These are phyloP conservation scores for Perkinsus chesapeaki DNA, from an alignment of 169 alveolate species.

Conservation along the genomic window DNA sequence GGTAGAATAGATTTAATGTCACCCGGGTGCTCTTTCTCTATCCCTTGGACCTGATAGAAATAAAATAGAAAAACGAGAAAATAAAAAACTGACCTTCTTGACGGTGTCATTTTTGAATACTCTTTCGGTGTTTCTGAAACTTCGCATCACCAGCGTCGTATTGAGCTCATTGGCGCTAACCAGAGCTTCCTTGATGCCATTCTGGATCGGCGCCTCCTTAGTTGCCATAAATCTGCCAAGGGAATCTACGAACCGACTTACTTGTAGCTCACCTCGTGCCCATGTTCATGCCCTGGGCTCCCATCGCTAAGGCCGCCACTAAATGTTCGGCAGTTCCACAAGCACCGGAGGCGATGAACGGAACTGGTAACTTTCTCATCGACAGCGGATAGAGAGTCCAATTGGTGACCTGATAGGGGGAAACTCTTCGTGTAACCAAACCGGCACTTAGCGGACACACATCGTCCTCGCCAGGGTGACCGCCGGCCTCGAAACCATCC, in stretches of 20 bases:
- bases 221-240: not conserved
- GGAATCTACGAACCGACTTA: not conserved
- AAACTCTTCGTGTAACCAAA: not conserved
- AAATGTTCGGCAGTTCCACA: not conserved
- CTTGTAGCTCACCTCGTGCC: not conserved
- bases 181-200: not conserved
- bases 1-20: not conserved
- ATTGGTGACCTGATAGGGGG: not conserved
- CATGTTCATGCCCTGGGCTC: slow-evolving; percentile 13
- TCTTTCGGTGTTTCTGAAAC: not conserved
- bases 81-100: not conserved
- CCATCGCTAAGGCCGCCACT: slow-evolving; percentile 3
- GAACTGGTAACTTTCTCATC: not conserved
- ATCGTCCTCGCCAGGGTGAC: slow-evolving; percentile 11
- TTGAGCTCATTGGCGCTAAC: not conserved
- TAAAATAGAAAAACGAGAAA: not conserved
- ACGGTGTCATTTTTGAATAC: not conserved
- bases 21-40: slow-evolving; percentile 6
- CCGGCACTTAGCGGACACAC: not conserved
- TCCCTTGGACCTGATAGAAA: not conserved
- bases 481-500: slow-evolving; percentile 15
- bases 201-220: slow-evolving; percentile 1
- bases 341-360: slow-evolving; percentile 8
- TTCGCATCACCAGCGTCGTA: slow-evolving; percentile 3
- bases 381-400: not conserved